Evolutionary conservation across 2,329 filamentous ascomycete genomes (phyloP).

Genomic region (Thelonectria discophora): DNA sequence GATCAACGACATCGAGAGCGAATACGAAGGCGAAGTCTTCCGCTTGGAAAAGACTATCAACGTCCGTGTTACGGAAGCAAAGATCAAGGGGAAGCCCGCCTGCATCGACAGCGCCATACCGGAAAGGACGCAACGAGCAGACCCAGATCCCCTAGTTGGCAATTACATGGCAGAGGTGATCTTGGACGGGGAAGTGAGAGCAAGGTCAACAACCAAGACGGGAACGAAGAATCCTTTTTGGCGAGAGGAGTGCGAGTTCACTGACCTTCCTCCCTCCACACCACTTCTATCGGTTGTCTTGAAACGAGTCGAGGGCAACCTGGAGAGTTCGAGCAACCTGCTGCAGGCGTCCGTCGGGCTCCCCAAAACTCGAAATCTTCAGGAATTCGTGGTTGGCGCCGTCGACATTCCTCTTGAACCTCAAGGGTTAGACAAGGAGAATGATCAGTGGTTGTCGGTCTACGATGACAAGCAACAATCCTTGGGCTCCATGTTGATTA

Average conservation of each 20-base stretch:
- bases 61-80: constrained; percentile 69
- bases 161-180: constrained; percentile 84
- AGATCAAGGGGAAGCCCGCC: constrained; percentile 56
- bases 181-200: constrained; percentile 80
- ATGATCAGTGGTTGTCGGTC: constrained; percentile 89
- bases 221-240: constrained; percentile 81
- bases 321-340: constrained; percentile 53
- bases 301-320: constrained; percentile 68
- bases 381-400: constrained; percentile 69
- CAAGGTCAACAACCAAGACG: constrained; percentile 75
- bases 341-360: constrained; percentile 42
- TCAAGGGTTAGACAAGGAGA: constrained; percentile 77
- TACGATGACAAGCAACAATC: constrained; percentile 78
- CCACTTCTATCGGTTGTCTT: constrained; percentile 76
- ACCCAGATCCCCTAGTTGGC: constrained; percentile 60
- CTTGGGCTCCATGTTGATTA: constrained; percentile 86
- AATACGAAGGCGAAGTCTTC: constrained; percentile 62
- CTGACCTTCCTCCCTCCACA: constrained; percentile 74
- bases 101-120: constrained; percentile 35
- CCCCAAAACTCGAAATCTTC: constrained; percentile 52
- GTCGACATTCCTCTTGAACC: constrained; percentile 87
- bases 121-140: constrained; percentile 37
- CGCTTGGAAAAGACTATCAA: constrained; percentile 69
- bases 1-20: constrained; percentile 49
- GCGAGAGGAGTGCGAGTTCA: constrained; percentile 82